Conservation (phyloP, 345 rosid genomes). For the Gossypium thurberi region DNA sequence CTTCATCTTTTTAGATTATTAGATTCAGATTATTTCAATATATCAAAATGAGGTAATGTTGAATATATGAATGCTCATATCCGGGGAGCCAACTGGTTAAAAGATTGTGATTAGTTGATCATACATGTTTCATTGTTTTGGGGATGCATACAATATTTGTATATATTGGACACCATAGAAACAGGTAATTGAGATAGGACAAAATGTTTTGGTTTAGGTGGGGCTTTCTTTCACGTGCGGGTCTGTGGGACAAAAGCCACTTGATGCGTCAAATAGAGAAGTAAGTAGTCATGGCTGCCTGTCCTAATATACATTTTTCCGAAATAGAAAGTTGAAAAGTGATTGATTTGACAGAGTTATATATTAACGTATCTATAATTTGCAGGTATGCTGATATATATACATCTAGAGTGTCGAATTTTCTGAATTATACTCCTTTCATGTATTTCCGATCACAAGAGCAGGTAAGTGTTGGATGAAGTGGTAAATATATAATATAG, state of each 20-base stretch:
- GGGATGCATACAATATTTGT: background rate
- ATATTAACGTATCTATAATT: background rate
- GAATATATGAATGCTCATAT: background rate
- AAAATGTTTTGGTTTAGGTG: slow-evolving; percentile 42
- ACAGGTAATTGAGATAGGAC: slow-evolving; percentile 5
- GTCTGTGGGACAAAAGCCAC: slow-evolving; percentile 95
- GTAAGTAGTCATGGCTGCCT: slow-evolving; percentile 24
- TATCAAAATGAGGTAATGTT: background rate
- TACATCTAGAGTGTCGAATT: slow-evolving; percentile 87
- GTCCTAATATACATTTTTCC: background rate
- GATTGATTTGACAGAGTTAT: background rate
- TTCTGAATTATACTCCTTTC: slow-evolving; percentile 83
- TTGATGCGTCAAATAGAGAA: slow-evolving; percentile 94
- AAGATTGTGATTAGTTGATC: background rate
- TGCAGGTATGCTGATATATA: slow-evolving; percentile 91
- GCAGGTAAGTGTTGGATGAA: slow-evolving; percentile 47
- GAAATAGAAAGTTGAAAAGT: background rate
- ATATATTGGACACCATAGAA: slow-evolving; percentile 1
- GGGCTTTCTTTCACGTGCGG: slow-evolving; percentile 95
- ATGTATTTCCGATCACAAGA: slow-evolving; percentile 92
- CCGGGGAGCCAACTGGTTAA: background rate
- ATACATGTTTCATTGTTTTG: background rate
- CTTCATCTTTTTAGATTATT: background rate
- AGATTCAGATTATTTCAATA: background rate
- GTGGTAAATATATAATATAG: background rate